A percentile compares a stretch with the other conserved stretches of the same genome.
phyloP scores from a whole-genome alignment of 805 yeast genomes.

The Wickerhamiella occidentalis region DNA sequence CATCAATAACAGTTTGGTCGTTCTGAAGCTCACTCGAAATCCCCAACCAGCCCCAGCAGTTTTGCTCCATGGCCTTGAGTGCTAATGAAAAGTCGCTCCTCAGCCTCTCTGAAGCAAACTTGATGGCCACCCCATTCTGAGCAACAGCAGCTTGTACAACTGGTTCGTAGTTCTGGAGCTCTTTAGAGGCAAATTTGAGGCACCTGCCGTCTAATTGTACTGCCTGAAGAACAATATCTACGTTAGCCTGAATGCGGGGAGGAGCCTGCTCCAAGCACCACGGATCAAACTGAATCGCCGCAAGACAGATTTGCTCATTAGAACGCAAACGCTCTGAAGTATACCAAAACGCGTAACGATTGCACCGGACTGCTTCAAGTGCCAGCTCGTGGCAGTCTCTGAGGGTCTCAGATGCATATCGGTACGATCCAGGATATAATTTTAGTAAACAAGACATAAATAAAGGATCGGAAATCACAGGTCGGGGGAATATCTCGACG shows the following conservation, averaged over 20 bases:
- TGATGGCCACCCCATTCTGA: neutral
- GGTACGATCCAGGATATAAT: neutral
- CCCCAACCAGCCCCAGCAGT: neutral
- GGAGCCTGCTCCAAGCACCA: neutral
- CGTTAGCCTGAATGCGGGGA: neutral
- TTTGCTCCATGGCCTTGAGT: neutral
- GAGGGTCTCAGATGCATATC: neutral
- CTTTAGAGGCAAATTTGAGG: neutral
- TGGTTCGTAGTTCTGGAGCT: neutral
- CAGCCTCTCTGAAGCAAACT: neutral
- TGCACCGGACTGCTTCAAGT: neutral
- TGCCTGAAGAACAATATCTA: neutral
- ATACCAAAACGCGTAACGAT: neutral
- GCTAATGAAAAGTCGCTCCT: neutral
- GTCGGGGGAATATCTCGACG: neutral
- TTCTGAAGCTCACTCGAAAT: neutral
- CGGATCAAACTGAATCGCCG: neutral
- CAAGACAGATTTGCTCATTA: neutral
- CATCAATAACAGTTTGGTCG: neutral
- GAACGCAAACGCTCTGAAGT: neutral
- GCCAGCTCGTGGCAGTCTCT: neutral
- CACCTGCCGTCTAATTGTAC: neutral
- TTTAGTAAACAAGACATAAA: neutral
- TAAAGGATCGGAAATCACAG: neutral
- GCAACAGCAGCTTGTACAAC: neutral